These are phyloP conservation scores for Tricholoma hemisulphureum DNA, from an alignment of 768 basidiomycete species.

Conservation along the genomic window DNA sequence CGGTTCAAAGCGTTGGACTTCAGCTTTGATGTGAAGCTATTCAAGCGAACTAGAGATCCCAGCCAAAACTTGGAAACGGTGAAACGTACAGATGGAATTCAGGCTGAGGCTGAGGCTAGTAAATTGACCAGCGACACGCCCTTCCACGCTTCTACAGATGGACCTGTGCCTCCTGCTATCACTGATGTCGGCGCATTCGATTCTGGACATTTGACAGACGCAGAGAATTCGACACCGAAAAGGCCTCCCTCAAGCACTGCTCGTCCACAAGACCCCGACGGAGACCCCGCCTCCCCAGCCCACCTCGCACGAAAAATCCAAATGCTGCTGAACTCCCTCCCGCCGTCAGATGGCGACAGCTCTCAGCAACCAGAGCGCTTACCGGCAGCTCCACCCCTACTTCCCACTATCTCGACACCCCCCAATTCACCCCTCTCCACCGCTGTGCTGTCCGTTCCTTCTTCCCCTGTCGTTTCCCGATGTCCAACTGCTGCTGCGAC, in stretches of 20 bases:
- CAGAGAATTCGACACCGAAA: background rate
- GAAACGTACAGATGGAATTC: background rate
- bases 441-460: background rate
- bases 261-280: background rate
- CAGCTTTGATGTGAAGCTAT: background rate
- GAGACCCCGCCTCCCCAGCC: slow-evolving; percentile 35
- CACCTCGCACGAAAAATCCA: slow-evolving; percentile 54
- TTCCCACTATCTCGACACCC: background rate
- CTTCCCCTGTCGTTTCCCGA: background rate
- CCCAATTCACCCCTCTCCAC: background rate
- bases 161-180: background rate
- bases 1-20: background rate
- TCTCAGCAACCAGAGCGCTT: background rate
- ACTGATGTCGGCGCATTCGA: no score
- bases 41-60: background rate
- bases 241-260: background rate
- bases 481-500: no score
- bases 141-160: background rate
- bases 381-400: background rate
- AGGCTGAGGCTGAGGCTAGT: background rate
- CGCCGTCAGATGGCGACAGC: slow-evolving; percentile 18
- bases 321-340: slow-evolving; percentile 46
- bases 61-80: background rate
- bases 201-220: no score
- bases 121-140: no score